Evolutionary conservation across 139 green algal genomes (phyloP).

Genomic region (Chlamydomonas applanata): DNA sequence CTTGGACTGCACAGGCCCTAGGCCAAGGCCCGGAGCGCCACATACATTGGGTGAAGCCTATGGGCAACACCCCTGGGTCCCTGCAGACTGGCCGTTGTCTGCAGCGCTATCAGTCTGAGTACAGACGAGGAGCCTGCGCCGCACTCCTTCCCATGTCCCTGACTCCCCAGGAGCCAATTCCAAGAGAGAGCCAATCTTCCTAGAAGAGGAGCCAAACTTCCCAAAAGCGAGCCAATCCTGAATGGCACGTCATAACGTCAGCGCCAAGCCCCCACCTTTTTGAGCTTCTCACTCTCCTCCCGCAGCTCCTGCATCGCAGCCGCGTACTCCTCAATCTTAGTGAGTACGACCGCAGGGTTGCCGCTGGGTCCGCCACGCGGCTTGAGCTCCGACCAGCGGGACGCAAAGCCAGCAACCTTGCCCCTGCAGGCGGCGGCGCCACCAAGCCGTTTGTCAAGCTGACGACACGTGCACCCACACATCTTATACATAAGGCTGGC

Average conservation of each 20-base stretch:
- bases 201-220: too few species aligned
- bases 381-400: conserved; percentile 52
- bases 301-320: conserved; percentile 43
- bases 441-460: not conserved
- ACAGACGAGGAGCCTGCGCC: too few species aligned
- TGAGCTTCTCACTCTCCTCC: conserved; percentile 53
- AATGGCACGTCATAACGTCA: not conserved
- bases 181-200: too few species aligned
- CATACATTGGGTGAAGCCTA: too few species aligned
- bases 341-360: conserved; percentile 61
- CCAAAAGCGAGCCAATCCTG: too few species aligned
- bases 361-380: conserved; percentile 57
- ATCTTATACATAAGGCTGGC: conserved; percentile 18
- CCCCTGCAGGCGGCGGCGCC: conserved; percentile 6
- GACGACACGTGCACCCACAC: conserved; percentile 38
- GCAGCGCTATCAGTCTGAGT: too few species aligned
- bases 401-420: conserved; percentile 28
- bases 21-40: too few species aligned
- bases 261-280: conserved; percentile 30
- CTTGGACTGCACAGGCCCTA: too few species aligned
- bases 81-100: too few species aligned
- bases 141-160: too few species aligned
- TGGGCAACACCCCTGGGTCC: too few species aligned
- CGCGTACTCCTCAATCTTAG: conserved; percentile 62
- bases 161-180: too few species aligned